Evolutionary conservation across 495 filamentous ascomycete species (phyloP), one percentile per base, ranked within the genome.

Genomic region (Immersiella caudata): DNA sequence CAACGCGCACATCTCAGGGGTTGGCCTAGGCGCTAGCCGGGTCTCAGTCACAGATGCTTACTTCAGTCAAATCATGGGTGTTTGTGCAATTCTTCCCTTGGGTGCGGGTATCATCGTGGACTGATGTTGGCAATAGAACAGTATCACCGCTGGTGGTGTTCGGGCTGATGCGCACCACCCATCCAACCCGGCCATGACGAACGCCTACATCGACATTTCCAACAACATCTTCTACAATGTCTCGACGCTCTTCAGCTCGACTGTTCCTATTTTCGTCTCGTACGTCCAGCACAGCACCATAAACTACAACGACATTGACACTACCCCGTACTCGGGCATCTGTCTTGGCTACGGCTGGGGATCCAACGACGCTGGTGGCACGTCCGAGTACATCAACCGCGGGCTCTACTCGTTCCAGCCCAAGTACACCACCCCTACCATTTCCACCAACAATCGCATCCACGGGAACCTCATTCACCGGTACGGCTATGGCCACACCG

Each of bases 181-280:
- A 7, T 20, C 52, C 25, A 22, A 66, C 29, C 18, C 9, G 5
- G 25, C 25, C 20, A 66, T 66, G 64, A 66, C 20, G 29, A 66
- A 66, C 52, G 14, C 25, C 20, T 33, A 50, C 35, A 57, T 66
- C 29, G 35, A 57, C 55, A 66, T 66, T 14, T 35, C 64, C 52
- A 59, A 59, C 64, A 66, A 66, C 35, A 51, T 66, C n/a, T 66
- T 66, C 18, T 66, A 29, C 64, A 66, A 66, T 35, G 55, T 59
- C 11, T 66, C 64, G 1, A 33, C 35, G 1, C 64, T 66, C 25
- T 66, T 24, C 54, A 33, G 24, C 20, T 58, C 52, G 9, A 66
- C 64, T 7, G 64, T 66, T 27, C 64, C 64, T 33, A 66, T 66
- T 33, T 66, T 59, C 22, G 64, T 22, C 12, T 25, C 22, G 29